Base-by-base conservation (phyloP, 768 basidiomycete species). In the Boletus edulis region DNA sequence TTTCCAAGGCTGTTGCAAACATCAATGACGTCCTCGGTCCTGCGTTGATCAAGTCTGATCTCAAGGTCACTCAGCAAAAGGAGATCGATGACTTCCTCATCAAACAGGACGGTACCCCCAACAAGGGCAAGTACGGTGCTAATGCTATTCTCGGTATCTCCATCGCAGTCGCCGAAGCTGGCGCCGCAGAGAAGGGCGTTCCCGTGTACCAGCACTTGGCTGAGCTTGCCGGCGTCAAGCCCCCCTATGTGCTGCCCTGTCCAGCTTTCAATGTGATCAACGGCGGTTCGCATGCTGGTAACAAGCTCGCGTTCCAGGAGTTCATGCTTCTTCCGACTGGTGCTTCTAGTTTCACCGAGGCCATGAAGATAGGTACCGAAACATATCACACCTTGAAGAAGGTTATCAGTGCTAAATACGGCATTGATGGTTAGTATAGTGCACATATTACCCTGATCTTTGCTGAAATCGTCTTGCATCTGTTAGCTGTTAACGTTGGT, bases 191-290 rank as follows among this genome's bases (percentile, higher is more conserved):
- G 78, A 97, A 96, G 81, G 90, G 86, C 56, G 81, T 98, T 52
- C 95, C 97, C 47, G 86, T 96, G 63, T 98, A 98, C 83, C 85
- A 91, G 72, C 94, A 98, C 81, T 84, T 98, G 62, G 97, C 95
- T 45, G 89, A 93, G 59, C 87, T 99, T 62, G 92, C 97, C 55
- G 96, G 96, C 63, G 83, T 96, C 75, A 93, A 95, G 76, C 80
- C 92, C 50, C 96, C 97, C 43, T 98, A 87, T 74, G 81, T 93
- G 57, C 87, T 98, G 66, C 97, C 97, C 57, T 78, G 76, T 70
- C 97, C 97, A 46, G 86, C 91, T 55, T 94, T 99, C 84, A 99
- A 99, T 73, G 97, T 99, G 66, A 99, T 99, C 81, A 99, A 99
- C 77, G 97, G 97, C 74, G 97, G 97, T 61, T 98, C 96, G 59